phyloP scores from a whole-genome alignment of 169 alveolate species.

The Eimeria necatrix region DNA sequence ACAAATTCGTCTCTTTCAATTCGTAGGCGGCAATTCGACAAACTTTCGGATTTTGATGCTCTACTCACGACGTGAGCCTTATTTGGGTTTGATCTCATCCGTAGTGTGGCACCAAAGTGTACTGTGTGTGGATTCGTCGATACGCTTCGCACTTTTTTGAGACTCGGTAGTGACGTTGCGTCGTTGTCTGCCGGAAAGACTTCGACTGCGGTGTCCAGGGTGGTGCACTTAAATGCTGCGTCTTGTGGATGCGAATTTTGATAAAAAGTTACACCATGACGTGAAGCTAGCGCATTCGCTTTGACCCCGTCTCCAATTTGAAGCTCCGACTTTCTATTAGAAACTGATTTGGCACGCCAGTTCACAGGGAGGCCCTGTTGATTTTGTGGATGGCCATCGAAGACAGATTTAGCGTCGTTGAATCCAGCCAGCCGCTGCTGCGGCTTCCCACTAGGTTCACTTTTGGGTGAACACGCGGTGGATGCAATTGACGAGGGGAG shows the following conservation, averaged over 20 bases:
- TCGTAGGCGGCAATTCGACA: neutral
- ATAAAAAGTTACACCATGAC: constrained; percentile 34
- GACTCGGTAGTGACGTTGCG: constrained; percentile 39
- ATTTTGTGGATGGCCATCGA: neutral
- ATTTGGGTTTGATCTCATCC: constrained; percentile 3
- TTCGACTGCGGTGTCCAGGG: neutral
- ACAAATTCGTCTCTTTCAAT: neutral
- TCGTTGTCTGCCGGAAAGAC: neutral
- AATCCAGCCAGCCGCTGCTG: neutral
- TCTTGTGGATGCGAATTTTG: neutral
- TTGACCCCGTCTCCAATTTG: neutral
- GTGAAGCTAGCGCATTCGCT: neutral
- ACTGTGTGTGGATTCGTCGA: constrained; percentile 8
- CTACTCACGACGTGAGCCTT: neutral
- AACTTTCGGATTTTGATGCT: neutral
- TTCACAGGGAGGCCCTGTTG: neutral
- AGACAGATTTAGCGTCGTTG: neutral
- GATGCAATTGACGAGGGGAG: neutral
- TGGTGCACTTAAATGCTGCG: neutral
- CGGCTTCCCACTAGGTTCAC: neutral
- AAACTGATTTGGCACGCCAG: too few relatives aligned
- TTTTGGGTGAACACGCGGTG: neutral
- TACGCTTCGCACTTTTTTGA: constrained; percentile 68
- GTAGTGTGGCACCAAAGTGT: constrained; percentile 32
- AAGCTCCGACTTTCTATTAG: too few relatives aligned